Base-by-base conservation (phyloP, 345 rosid species). In the Chamaenerion angustifolium region DNA sequence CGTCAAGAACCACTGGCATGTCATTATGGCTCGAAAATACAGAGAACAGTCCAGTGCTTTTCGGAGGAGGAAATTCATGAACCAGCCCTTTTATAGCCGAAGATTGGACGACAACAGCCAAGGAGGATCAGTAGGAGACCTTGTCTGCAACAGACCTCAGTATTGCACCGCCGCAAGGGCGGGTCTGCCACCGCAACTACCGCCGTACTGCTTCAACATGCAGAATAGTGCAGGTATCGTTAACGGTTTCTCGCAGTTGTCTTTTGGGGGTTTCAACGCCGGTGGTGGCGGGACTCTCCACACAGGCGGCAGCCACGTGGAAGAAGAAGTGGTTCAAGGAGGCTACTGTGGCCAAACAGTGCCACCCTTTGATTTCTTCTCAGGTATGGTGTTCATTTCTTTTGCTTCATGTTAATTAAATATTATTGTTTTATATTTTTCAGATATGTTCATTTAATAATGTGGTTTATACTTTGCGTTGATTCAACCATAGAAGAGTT, bases 1-100 rank as follows among this genome's bases (percentile, higher is more conserved):
- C 25, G 96, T 92, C 31, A 92, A 92, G 87, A 92, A 92, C 52
- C 96, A 92, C 67, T 92, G 96, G 96, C 98, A 92, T 72, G 98
- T 92, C 13, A 67, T 92, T 8, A 92, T 92, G 98, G 93, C 98
- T 37, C 88, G 95, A 55, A 92, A 92, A 61, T 82, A 75, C 67
- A 80, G 96, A 59, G 89, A 92, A 16, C 96, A 87, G 64, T 82
- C 96, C 12, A 77, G 64, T 50, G 81, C 83, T 12, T 83, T 71
- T 53, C 74, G 98, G 68, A 78, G 86, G 58, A 71, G 86, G 68
- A 90, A 82, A 72, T 67, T 31, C 37, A 31, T n/a, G 46, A 60
- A 16, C 25, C 88, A 68, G 58, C 55, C 77, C 19, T 12, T 23
- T 9, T 42, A 13, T 10, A 14, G 13, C 53, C 45, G 19, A 15